phyloP scores from a whole-genome alignment of 73 alveolate species.

The Strombidium stylifer region DNA sequence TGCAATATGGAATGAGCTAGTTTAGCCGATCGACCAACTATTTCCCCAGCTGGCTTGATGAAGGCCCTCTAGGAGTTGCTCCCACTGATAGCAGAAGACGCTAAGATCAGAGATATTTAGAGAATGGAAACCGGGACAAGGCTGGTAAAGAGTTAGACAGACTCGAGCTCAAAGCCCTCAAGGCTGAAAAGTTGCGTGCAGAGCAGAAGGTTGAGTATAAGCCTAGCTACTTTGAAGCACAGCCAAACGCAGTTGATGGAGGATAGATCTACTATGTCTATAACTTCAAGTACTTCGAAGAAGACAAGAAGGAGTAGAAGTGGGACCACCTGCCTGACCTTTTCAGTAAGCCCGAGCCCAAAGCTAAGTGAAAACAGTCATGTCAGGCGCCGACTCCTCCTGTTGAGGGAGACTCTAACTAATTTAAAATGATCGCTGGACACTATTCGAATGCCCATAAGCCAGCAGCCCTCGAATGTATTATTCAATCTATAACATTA shows the following conservation, averaged over 20 bases:
- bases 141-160: slow-evolving; percentile 83
- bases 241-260: slow-evolving; percentile 56
- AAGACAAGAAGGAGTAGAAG: slow-evolving; percentile 22
- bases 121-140: slow-evolving; percentile 84
- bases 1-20: slow-evolving; percentile 71
- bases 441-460: too few relatives aligned
- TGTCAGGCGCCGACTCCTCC: too few relatives aligned
- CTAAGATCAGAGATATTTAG: slow-evolving; percentile 96
- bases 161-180: too few relatives aligned
- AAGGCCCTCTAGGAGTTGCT: too few relatives aligned
- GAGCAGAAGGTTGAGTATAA: slow-evolving; percentile 58
- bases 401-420: too few relatives aligned
- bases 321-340: slow-evolving; percentile 50
- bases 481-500: too few relatives aligned
- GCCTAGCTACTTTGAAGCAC: slow-evolving; percentile 82
- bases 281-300: slow-evolving; percentile 65
- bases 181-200: slow-evolving; percentile 94
- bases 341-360: slow-evolving; percentile 16
- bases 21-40: slow-evolving; percentile 83
- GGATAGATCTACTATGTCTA: slow-evolving; percentile 42
- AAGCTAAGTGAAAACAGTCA: too few relatives aligned
- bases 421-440: too few relatives aligned
- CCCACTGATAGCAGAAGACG: slow-evolving; percentile 93
- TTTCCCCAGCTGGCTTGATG: slow-evolving; percentile 69
- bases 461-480: too few relatives aligned